phyloP scores from a whole-genome alignment of 2,329 filamentous ascomycete genomes.

The Grosmannia clavigera region DNA sequence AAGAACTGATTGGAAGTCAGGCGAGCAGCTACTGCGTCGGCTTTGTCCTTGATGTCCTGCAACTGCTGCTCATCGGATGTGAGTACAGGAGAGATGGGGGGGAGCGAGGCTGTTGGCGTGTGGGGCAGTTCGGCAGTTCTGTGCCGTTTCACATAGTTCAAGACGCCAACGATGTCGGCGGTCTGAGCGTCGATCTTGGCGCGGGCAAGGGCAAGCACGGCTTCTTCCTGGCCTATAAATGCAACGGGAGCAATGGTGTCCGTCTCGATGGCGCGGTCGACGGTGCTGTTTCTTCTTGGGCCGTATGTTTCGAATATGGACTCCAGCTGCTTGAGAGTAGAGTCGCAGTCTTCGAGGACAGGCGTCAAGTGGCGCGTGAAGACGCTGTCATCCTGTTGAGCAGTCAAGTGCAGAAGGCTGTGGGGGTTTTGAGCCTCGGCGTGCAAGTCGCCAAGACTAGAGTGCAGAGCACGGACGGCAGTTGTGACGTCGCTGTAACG shows the following conservation, averaged over 20 bases:
- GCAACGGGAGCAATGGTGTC: conserved; percentile 15
- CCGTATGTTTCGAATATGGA: conserved; percentile 36
- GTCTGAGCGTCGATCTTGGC: conserved; percentile 39
- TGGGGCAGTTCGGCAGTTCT: conserved; percentile 27
- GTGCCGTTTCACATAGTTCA: conserved; percentile 44
- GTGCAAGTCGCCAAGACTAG: conserved; percentile 43
- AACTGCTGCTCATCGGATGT: conserved; percentile 28
- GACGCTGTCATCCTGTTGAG: conserved; percentile 20
- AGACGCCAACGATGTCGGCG: conserved; percentile 39
- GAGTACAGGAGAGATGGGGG: conserved; percentile 4
- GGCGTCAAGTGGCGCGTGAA: conserved; percentile 37
- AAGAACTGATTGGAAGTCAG: conserved; percentile 29
- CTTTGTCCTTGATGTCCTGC: conserved; percentile 46
- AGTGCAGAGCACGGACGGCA: conserved; percentile 40
- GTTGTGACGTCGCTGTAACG: conserved; percentile 37
- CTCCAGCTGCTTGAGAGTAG: conserved; percentile 41
- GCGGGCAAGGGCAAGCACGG: conserved; percentile 29
- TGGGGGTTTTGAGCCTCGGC: conserved; percentile 44
- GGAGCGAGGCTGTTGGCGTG: not conserved
- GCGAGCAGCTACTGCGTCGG: conserved; percentile 42
- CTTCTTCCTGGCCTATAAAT: conserved; percentile 17
- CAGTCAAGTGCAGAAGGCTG: conserved; percentile 36
- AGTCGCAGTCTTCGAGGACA: conserved; percentile 43
- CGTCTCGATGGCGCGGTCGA: not conserved
- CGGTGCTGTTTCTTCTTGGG: not conserved